Conservation (phyloP, 768 basidiomycete species). For the Boletellus ananas region DNA sequence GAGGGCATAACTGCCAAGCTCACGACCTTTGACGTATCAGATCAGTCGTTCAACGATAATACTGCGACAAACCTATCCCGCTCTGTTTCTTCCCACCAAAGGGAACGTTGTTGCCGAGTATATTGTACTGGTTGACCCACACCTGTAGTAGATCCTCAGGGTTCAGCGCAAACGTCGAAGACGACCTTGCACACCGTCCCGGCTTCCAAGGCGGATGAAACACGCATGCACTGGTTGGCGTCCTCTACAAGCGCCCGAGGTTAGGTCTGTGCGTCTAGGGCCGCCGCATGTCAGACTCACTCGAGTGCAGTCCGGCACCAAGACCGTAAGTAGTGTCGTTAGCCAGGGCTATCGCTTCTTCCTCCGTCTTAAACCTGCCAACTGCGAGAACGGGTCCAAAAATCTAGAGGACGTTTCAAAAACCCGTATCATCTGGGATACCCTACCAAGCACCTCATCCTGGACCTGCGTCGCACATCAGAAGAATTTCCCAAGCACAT, state of each 20-base stretch:
- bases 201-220: constrained; percentile 80
- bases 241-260: constrained; percentile 47
- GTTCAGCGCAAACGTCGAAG: background rate
- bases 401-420: constrained; percentile 48
- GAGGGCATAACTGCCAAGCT: constrained; percentile 81
- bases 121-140: constrained; percentile 90
- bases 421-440: constrained; percentile 5
- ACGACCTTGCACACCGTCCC: constrained; percentile 61
- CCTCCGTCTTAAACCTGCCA: constrained; percentile 80
- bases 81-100: constrained; percentile 96
- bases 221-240: constrained; percentile 85
- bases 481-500: constrained; percentile 1
- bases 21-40: constrained; percentile 56
- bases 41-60: constrained; percentile 2
- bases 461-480: constrained; percentile 29
- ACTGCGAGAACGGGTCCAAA: constrained; percentile 92
- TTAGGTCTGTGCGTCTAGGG: background rate
- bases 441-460: constrained; percentile 27
- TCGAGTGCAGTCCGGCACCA: constrained; percentile 87
- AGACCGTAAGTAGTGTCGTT: constrained; percentile 91
- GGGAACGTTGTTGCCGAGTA: constrained; percentile 83
- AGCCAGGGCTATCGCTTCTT: constrained; percentile 78
- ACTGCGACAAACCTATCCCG: constrained; percentile 57
- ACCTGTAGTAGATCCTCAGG: constrained; percentile 43
- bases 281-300: constrained; percentile 39